A percentile compares a stretch with the other conserved stretches of the same genome.
phyloP scores from a whole-genome alignment of 1,284 basidiomycete genomes.

The Tremellales sp. region DNA sequence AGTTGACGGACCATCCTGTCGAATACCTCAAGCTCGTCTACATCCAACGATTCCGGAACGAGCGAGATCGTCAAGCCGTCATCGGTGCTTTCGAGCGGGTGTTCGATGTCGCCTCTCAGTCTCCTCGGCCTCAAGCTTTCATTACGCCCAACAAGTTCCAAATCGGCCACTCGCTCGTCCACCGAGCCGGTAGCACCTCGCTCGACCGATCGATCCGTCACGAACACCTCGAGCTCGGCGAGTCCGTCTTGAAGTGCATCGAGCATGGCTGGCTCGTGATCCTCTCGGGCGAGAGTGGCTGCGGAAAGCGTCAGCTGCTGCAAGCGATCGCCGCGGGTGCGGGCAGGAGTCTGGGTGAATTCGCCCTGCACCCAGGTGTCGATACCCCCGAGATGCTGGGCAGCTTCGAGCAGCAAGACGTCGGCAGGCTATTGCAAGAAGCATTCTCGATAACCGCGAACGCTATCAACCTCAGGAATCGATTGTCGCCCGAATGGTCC shows the following conservation, averaged over 20 bases:
- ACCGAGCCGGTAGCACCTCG: constrained; percentile 49
- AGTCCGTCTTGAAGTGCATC: constrained; percentile 72
- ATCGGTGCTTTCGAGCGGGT: constrained; percentile 60
- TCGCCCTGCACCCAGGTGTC: constrained; percentile 79
- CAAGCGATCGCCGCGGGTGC: constrained; percentile 66
- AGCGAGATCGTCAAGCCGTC: constrained; percentile 62
- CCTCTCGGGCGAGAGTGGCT: constrained; percentile 67
- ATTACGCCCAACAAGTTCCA: constrained; percentile 59
- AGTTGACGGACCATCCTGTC: constrained; percentile 59
- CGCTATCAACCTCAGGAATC: no score
- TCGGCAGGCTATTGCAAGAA: constrained; percentile 10
- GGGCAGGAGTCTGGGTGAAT: constrained; percentile 67
- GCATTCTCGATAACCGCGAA: background rate
- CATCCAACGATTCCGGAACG: constrained; percentile 77
- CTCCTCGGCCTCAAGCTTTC: constrained; percentile 53
- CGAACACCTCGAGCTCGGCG: constrained; percentile 63
- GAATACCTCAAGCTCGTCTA: constrained; percentile 71
- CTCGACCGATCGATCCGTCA: constrained; percentile 59
- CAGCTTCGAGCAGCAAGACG: constrained; percentile 87
- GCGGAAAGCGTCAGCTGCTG: constrained; percentile 78
- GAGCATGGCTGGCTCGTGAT: constrained; percentile 83
- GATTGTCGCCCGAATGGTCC: background rate
- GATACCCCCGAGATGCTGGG: constrained; percentile 94
- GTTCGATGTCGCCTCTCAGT: constrained; percentile 53
- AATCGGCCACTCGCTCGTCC: constrained; percentile 63